Percentiles rank a stretch among this genome's conserved stretches.
phyloP scores from a whole-genome alignment of 257 asterid genomes.

The Fraxinus anomala region DNA sequence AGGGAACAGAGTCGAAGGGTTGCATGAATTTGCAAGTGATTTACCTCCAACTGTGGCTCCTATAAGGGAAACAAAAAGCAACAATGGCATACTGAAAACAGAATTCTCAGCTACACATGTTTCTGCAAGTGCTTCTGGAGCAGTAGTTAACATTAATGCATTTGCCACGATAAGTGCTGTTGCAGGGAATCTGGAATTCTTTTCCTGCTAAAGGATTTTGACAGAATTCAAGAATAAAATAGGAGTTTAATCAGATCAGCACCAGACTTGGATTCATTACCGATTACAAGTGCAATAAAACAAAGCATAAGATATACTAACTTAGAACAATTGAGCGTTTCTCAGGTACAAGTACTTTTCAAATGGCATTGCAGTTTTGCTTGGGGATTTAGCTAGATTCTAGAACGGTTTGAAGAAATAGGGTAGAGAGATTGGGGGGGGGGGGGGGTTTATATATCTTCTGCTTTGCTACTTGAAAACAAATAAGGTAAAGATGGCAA shows the following conservation, averaged over 20 bases:
- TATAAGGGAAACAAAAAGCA: slow-evolving; percentile 76
- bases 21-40: slow-evolving; percentile 13
- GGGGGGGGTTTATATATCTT: too few relatives aligned
- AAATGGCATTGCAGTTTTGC: too few relatives aligned
- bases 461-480: background rate
- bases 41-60: slow-evolving; percentile 99
- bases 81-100: slow-evolving; percentile 69
- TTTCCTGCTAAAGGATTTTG: slow-evolving; percentile 47
- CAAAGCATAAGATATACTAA: background rate
- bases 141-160: slow-evolving; percentile 57
- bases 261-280: background rate
- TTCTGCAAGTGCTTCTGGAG: slow-evolving; percentile 82
- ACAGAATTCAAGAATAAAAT: slow-evolving; percentile 9
- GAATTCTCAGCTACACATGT: slow-evolving; percentile 76
- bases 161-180: slow-evolving; percentile 46
- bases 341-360: background rate
- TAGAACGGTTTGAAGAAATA: too few relatives aligned
- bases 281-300: background rate
- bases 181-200: slow-evolving; percentile 38
- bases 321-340: background rate
- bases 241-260: background rate
- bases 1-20: slow-evolving; percentile 2
- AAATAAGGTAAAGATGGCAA: background rate
- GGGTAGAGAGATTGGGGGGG: too few relatives aligned
- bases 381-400: too few relatives aligned